These are phyloP conservation scores for Trypanosomatidae sp. DNA, from an alignment of 208 protist species.

Conservation along the genomic window DNA sequence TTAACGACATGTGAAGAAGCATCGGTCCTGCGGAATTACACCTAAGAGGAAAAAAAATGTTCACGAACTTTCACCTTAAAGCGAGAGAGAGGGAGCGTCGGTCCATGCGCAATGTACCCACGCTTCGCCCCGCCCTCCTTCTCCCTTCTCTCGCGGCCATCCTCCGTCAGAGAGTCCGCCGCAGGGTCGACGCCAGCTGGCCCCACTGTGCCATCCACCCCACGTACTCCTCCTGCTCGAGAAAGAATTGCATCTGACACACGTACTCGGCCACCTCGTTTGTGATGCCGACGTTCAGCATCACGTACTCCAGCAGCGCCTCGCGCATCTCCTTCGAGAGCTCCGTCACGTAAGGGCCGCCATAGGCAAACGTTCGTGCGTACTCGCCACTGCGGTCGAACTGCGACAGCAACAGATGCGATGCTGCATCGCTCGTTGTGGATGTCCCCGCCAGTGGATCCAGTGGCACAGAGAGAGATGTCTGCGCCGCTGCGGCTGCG, in stretches of 20 bases:
- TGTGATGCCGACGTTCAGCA: constrained; percentile 56
- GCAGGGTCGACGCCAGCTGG: constrained; percentile 34
- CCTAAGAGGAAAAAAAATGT: too few species aligned
- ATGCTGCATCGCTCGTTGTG: too few species aligned
- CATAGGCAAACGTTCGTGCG: constrained; percentile 58
- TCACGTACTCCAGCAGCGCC: constrained; percentile 55
- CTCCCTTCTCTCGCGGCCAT: background rate
- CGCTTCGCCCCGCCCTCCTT: background rate
- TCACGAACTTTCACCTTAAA: too few species aligned
- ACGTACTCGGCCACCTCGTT: constrained; percentile 76
- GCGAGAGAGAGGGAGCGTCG: too few species aligned
- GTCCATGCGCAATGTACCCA: too few species aligned
- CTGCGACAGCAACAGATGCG: constrained; percentile 40
- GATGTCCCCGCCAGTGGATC: too few species aligned
- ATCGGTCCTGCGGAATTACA: too few species aligned
- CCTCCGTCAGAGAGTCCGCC: constrained; percentile 8
- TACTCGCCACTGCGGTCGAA: constrained; percentile 50
- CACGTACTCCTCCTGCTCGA: constrained; percentile 89
- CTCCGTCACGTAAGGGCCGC: constrained; percentile 73
- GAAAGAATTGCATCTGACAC: constrained; percentile 82
- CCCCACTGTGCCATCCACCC: constrained; percentile 66
- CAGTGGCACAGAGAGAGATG: too few species aligned
- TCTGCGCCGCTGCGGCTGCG: too few species aligned
- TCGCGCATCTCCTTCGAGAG: constrained; percentile 71
- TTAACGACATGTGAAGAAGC: too few species aligned